Conservation (phyloP, 768 basidiomycete genomes). For the Mycena leptocephala region DNA sequence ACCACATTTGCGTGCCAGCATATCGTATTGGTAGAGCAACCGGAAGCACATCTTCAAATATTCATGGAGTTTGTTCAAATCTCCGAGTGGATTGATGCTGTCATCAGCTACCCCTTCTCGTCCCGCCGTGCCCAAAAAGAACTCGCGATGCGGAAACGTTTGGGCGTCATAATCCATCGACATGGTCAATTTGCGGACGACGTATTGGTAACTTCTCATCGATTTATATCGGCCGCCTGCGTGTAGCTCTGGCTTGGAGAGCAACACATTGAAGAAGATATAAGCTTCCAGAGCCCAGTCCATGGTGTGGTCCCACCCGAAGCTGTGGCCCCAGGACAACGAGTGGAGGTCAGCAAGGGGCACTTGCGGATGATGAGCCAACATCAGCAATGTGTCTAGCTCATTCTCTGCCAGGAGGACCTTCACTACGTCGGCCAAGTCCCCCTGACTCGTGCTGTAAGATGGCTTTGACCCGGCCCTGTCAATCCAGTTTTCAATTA, state of each 20-base stretch:
- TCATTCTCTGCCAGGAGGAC: slow-evolving; percentile 54
- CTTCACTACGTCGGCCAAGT: slow-evolving; percentile 54
- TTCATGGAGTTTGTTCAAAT: slow-evolving; percentile 44
- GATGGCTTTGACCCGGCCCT: slow-evolving; percentile 4
- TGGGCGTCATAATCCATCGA: slow-evolving; percentile 51
- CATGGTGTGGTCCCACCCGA: slow-evolving; percentile 50
- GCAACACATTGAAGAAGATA: slow-evolving; percentile 54
- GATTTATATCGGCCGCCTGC: slow-evolving; percentile 46
- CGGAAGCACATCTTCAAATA: slow-evolving; percentile 56
- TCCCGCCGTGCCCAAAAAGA: slow-evolving; percentile 35
- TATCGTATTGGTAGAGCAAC: slow-evolving; percentile 56
- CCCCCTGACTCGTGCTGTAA: slow-evolving; percentile 43
- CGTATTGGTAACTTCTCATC: slow-evolving; percentile 36
- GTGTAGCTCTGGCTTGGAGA: slow-evolving; percentile 47
- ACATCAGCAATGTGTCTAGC: slow-evolving; percentile 50
- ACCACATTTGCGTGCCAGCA: slow-evolving; percentile 54
- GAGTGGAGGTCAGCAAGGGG: slow-evolving; percentile 45
- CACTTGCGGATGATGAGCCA: slow-evolving; percentile 54
- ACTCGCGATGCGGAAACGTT: slow-evolving; percentile 48
- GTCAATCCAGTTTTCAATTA: slow-evolving; percentile 53
- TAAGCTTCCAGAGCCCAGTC: slow-evolving; percentile 51
- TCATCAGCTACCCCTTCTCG: not conserved
- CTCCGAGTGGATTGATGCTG: slow-evolving; percentile 29
- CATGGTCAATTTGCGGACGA: slow-evolving; percentile 33
- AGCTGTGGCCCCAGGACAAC: slow-evolving; percentile 50